A percentile compares a stretch with the other conserved stretches of the same genome.
These are phyloP conservation scores for Microthlaspi erraticum DNA, from an alignment of 345 rosid genomes.

Conservation along the genomic window DNA sequence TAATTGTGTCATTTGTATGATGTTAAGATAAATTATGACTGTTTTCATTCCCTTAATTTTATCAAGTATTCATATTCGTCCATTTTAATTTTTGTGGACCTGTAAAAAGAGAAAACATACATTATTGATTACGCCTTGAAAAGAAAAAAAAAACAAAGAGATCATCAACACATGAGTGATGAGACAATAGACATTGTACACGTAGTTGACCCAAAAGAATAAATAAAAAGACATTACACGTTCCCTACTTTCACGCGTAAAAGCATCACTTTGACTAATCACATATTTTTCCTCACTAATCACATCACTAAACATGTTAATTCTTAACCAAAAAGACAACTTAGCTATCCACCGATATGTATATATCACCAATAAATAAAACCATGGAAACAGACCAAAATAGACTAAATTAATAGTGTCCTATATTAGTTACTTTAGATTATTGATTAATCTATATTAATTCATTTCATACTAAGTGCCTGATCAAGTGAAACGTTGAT, in stretches of 20 bases:
- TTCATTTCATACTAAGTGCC: background rate
- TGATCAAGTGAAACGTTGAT: constrained; percentile 18
- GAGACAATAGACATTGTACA: constrained; percentile 20
- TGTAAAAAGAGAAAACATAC: background rate
- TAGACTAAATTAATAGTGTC: background rate
- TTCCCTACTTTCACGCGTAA: constrained; percentile 41
- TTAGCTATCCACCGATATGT: constrained; percentile 14
- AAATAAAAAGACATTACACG: constrained; percentile 13
- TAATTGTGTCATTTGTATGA: constrained; percentile 25
- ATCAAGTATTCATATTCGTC: background rate
- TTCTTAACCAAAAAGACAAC: constrained; percentile 4
- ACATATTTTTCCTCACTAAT: constrained; percentile 22
- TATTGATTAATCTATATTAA: background rate
- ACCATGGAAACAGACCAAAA: no score
- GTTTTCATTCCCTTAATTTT: background rate
- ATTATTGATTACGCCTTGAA: background rate
- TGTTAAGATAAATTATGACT: constrained; percentile 22
- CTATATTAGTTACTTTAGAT: background rate
- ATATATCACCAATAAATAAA: constrained; percentile 1
- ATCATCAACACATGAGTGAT: background rate
- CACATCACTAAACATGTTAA: constrained; percentile 16
- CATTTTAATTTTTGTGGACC: background rate
- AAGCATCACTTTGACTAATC: constrained; percentile 39
- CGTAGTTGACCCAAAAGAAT: constrained; percentile 3
- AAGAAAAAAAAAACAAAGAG: background rate